These are phyloP conservation scores for Leucoagaricus sp. DNA, from an alignment of 1,284 basidiomycete genomes.

Conservation along the genomic window DNA sequence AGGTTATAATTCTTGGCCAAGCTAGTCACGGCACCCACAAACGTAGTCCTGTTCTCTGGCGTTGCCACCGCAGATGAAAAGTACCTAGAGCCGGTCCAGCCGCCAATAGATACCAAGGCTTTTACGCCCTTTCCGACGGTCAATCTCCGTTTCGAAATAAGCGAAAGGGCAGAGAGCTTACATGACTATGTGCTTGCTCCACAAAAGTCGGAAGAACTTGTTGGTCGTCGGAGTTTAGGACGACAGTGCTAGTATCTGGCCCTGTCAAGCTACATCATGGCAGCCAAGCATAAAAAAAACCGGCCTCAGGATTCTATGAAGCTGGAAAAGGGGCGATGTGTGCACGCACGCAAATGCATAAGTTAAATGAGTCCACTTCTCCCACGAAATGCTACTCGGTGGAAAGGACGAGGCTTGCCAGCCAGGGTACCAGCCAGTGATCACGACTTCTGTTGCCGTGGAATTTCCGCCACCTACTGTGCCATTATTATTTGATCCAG, in stretches of 20 bases:
- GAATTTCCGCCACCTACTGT: slow-evolving; percentile 16
- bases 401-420: slow-evolving; percentile 48
- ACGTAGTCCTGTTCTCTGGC: slow-evolving; percentile 58
- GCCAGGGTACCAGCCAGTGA: slow-evolving; percentile 59
- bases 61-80: slow-evolving; percentile 73
- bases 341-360: slow-evolving; percentile 60
- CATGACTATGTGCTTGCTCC: slow-evolving; percentile 46
- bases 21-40: slow-evolving; percentile 65
- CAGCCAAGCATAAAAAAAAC: no score
- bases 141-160: no score
- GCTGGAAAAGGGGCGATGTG: neutral
- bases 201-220: slow-evolving; percentile 51
- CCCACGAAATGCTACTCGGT: slow-evolving; percentile 51
- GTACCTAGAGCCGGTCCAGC: slow-evolving; percentile 75
- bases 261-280: neutral
- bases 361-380: slow-evolving; percentile 54
- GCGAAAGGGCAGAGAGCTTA: slow-evolving; percentile 24
- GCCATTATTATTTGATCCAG: slow-evolving; percentile 8
- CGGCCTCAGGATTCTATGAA: slow-evolving; percentile 1
- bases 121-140: slow-evolving; percentile 50
- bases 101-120: slow-evolving; percentile 77
- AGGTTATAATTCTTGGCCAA: slow-evolving; percentile 64
- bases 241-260: slow-evolving; percentile 24
- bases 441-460: slow-evolving; percentile 34
- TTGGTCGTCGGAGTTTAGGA: slow-evolving; percentile 40